Evolutionary conservation across 2,329 filamentous ascomycete genomes (phyloP).

Genomic region (Scedosporium boydii): DNA sequence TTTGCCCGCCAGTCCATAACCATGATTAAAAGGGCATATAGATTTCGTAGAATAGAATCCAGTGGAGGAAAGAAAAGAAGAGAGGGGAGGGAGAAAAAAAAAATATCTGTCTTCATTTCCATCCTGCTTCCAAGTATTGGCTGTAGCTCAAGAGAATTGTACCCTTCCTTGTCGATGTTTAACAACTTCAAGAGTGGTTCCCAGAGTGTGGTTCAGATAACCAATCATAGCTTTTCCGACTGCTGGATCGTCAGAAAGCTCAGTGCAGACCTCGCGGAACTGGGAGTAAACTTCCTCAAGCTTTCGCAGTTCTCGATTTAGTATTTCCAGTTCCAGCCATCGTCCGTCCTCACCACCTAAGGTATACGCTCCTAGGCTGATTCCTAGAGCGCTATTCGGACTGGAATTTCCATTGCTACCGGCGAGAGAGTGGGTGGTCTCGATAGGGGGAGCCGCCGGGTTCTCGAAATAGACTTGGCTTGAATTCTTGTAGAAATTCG

Average conservation of each 20-base stretch:
- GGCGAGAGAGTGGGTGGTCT: not conserved
- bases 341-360: slow-evolving; percentile 34
- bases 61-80: no score
- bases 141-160: not conserved
- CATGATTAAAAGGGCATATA: no score
- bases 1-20: no score
- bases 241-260: slow-evolving; percentile 29
- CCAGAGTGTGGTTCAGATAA: slow-evolving; percentile 33
- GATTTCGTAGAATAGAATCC: no score
- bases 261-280: slow-evolving; percentile 31
- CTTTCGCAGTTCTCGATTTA: slow-evolving; percentile 37
- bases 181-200: slow-evolving; percentile 31
- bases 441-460: not conserved
- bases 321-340: slow-evolving; percentile 37
- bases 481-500: slow-evolving; percentile 34
- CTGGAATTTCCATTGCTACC: not conserved
- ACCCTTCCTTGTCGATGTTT: slow-evolving; percentile 22
- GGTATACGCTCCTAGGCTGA: slow-evolving; percentile 35
- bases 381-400: slow-evolving; percentile 18
- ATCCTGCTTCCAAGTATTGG: not conserved
- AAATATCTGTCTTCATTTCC: no score
- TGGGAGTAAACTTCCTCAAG: slow-evolving; percentile 35
- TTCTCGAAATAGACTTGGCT: slow-evolving; percentile 28
- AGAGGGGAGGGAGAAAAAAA: no score
- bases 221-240: slow-evolving; percentile 35